These are phyloP conservation scores for Heimioporus sp. DNA, from an alignment of 768 basidiomycete genomes.

Conservation along the genomic window DNA sequence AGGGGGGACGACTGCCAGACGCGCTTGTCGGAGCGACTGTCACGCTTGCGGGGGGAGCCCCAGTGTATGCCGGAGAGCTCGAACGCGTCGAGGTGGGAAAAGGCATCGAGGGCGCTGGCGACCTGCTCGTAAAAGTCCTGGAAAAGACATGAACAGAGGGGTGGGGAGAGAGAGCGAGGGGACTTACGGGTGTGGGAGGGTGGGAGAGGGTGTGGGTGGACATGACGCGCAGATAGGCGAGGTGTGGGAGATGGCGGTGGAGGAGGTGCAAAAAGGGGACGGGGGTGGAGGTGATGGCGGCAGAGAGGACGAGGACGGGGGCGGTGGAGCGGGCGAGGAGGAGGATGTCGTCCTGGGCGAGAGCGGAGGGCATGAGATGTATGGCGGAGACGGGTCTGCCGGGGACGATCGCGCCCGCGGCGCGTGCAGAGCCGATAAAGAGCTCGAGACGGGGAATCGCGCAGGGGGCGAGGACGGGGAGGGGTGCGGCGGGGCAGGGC, in stretches of 20 bases:
- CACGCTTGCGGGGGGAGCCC: slow-evolving; percentile 50
- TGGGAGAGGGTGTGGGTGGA: slow-evolving; percentile 50
- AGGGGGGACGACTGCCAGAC: slow-evolving; percentile 56
- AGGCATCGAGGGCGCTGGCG: slow-evolving; percentile 52
- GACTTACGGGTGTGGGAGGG: slow-evolving; percentile 51
- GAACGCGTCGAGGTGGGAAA: slow-evolving; percentile 62
- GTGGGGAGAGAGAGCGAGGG: neutral
- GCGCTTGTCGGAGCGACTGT: slow-evolving; percentile 29
- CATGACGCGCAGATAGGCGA: slow-evolving; percentile 67
- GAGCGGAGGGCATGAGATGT: slow-evolving; percentile 58
- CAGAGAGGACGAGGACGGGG: slow-evolving; percentile 54
- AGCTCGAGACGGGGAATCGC: slow-evolving; percentile 45
- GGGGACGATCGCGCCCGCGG: slow-evolving; percentile 56
- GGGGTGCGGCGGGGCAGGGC: slow-evolving; percentile 18
- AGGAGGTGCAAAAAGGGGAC: slow-evolving; percentile 57
- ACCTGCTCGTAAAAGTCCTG: slow-evolving; percentile 66
- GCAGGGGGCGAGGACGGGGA: slow-evolving; percentile 25
- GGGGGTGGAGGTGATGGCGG: slow-evolving; percentile 57
- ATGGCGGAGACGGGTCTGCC: slow-evolving; percentile 65
- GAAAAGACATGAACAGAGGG: slow-evolving; percentile 13
- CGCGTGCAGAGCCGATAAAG: slow-evolving; percentile 59
- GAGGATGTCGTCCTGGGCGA: slow-evolving; percentile 55
- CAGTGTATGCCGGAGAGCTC: slow-evolving; percentile 79
- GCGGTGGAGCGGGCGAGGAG: slow-evolving; percentile 49
- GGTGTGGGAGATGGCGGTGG: slow-evolving; percentile 53